phyloP scores from a whole-genome alignment of 164 flowering plant genomes.

The Chloranthus sessilifolius region DNA sequence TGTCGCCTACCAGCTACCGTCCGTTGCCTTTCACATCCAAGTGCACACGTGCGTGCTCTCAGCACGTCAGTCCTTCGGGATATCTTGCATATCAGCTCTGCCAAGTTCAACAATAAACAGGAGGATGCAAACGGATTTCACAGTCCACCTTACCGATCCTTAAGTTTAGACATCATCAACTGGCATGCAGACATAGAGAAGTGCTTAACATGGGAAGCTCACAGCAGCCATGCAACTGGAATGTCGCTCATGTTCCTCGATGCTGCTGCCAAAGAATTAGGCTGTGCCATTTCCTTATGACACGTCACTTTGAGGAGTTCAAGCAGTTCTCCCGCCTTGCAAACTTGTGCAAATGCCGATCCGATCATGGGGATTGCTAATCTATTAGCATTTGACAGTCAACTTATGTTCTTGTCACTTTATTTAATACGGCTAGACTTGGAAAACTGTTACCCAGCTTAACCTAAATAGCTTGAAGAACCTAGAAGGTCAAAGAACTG shows the following conservation, averaged over 20 bases:
- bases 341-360: too few species aligned
- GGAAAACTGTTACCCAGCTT: not conserved
- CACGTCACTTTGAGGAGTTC: constrained; percentile 2
- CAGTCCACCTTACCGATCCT: constrained; percentile 29
- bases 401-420: not conserved
- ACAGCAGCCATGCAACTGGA: constrained; percentile 52
- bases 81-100: constrained; percentile 42
- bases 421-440: constrained; percentile 1
- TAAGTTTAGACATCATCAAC: constrained; percentile 38
- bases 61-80: constrained; percentile 89
- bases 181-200: constrained; percentile 74
- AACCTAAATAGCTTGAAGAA: not conserved
- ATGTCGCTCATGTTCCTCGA: constrained; percentile 53
- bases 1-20: constrained; percentile 88
- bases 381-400: not conserved
- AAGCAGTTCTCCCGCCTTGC: too few species aligned
- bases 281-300: constrained; percentile 53
- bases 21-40: constrained; percentile 90
- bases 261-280: constrained; percentile 74
- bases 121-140: constrained; percentile 28
- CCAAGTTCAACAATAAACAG: constrained; percentile 23
- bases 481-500: too few species aligned
- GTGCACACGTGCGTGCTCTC: constrained; percentile 93
- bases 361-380: too few species aligned
- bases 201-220: constrained; percentile 87